A percentile compares a stretch with the other conserved stretches of the same genome.
Conservation (phyloP, 75 land plant species). For the Ceratopteris richardii region DNA sequence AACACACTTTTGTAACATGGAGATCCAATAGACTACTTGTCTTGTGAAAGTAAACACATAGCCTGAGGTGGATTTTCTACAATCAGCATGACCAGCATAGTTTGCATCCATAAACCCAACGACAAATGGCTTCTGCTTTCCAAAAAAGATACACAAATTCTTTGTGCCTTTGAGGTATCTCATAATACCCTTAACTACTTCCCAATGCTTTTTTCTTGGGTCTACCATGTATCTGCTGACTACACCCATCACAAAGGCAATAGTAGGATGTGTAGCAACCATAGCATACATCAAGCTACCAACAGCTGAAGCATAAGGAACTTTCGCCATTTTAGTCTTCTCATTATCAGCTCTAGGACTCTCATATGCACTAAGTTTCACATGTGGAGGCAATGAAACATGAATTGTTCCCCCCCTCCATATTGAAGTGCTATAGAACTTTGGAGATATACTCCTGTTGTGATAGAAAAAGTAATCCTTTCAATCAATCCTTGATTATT, state of each 20-base stretch:
- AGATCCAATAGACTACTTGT: conserved; percentile 2
- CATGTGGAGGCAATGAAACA: conserved; percentile 9
- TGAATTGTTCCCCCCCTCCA: conserved; percentile 8
- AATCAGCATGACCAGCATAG: conserved; percentile 8
- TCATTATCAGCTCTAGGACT: conserved; percentile 9
- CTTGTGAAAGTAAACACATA: conserved; percentile 4
- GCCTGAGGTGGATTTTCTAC: conserved; percentile 13
- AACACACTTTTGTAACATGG: conserved; percentile 4
- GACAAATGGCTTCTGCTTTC: neutral
- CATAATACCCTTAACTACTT: conserved; percentile 7
- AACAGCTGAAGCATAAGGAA: conserved; percentile 13
- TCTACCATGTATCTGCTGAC: conserved; percentile 14
- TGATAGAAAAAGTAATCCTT: neutral
- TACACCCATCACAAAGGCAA: conserved; percentile 7
- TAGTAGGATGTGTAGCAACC: conserved; percentile 12
- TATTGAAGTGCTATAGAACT: conserved; percentile 11
- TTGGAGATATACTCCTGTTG: conserved; percentile 5
- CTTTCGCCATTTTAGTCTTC: conserved; percentile 1
- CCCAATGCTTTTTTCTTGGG: conserved; percentile 2
- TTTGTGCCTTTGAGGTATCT: conserved; percentile 12
- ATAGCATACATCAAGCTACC: conserved; percentile 23
- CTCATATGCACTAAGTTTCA: neutral
- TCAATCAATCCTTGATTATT: conserved; percentile 4
- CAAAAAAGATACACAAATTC: conserved; percentile 8
- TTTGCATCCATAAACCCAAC: conserved; percentile 12